Percentiles rank a stretch among this genome's conserved stretches.
phyloP scores from a whole-genome alignment of 2,329 filamentous ascomycete species.

The Trichophyton simii region DNA sequence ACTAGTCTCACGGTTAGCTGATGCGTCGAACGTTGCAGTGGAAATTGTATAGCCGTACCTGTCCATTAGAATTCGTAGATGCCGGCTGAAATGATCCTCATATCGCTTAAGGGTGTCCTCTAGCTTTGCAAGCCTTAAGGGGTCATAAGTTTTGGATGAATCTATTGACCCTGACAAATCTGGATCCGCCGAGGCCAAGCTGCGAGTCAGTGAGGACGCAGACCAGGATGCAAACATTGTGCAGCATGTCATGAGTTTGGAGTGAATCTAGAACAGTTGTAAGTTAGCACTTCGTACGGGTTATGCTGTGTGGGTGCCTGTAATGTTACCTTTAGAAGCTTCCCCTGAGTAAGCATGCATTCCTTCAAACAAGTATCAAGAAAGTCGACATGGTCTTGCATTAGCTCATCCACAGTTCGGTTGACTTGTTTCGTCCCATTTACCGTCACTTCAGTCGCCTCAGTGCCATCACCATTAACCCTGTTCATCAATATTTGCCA shows the following conservation, averaged over 20 bases:
- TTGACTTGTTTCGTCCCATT: conserved; percentile 40
- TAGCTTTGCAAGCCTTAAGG: conserved; percentile 56
- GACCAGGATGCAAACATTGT: conserved; percentile 88
- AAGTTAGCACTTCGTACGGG: conserved; percentile 8
- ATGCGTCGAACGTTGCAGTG: background rate
- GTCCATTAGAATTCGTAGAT: conserved; percentile 86
- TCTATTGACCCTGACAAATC: conserved; percentile 44
- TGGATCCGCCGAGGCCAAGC: conserved; percentile 71
- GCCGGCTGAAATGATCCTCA: conserved; percentile 82
- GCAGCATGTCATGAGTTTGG: conserved; percentile 92
- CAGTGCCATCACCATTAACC: conserved; percentile 47
- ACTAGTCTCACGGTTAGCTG: conserved; percentile 16
- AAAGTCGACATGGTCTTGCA: conserved; percentile 98
- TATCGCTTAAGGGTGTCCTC: conserved; percentile 82
- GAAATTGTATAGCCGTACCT: conserved; percentile 34
- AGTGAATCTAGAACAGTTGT: conserved; percentile 63
- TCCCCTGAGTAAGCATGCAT: conserved; percentile 97
- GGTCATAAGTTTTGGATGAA: conserved; percentile 37
- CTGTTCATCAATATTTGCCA: conserved; percentile 91
- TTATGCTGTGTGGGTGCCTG: background rate
- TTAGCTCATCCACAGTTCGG: conserved; percentile 86
- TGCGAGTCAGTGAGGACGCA: conserved; percentile 62
- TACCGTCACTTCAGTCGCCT: conserved; percentile 25
- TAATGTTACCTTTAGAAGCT: conserved; percentile 63
- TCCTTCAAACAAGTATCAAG: conserved; percentile 95